Base-by-base conservation (phyloP, 352 stramenopile genomes). In the Phytophthora fragariae region DNA sequence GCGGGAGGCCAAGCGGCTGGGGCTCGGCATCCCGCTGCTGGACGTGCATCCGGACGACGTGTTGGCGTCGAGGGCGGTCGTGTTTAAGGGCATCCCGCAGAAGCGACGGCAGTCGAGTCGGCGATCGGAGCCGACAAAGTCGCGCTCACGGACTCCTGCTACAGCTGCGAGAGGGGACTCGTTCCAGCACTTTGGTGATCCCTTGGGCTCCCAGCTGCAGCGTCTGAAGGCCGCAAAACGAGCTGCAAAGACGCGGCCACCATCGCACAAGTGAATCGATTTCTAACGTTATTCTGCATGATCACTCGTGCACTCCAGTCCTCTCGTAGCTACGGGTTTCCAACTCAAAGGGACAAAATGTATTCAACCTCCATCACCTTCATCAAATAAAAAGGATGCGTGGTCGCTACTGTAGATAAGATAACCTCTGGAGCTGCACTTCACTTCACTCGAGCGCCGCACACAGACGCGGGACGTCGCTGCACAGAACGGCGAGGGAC, bases 161-260 rank as follows among this genome's bases (percentile, higher is more conserved):
- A 65, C 47, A 24, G 68, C 56, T 37, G 14, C n/a, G 12, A 77
- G 57, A 55, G 75, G 27, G 24, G 77, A 82, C 62, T 75, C 74
- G 24, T 93, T 92, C 58, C 75, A 88, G 72, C 79, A 86, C 62
- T 93, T 93, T 82, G 86, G 86, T 5, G 84, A 93, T 29, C 58
- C 69, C 7, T 49, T 81, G 37, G 81, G 74, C 1, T 92, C 84
- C 33, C 80, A 89, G 31, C 61, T 92, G 60, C 83, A 88, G 62
- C 81, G 77, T 2, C 63, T 92, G 47, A 87, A 88, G 62, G 27
- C 31, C 19, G 54, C 29, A 6, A 78, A 73, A 41, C 70, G 47
- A 70, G 60, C 54, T 57, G 56, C 60, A 14, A 80, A 74, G 60
- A 73, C 70, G 44, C 46, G 68, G 31, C 29, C 46, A 29, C 24